Base-by-base conservation (phyloP, 768 basidiomycete species). In the Pleurotus djamor region DNA sequence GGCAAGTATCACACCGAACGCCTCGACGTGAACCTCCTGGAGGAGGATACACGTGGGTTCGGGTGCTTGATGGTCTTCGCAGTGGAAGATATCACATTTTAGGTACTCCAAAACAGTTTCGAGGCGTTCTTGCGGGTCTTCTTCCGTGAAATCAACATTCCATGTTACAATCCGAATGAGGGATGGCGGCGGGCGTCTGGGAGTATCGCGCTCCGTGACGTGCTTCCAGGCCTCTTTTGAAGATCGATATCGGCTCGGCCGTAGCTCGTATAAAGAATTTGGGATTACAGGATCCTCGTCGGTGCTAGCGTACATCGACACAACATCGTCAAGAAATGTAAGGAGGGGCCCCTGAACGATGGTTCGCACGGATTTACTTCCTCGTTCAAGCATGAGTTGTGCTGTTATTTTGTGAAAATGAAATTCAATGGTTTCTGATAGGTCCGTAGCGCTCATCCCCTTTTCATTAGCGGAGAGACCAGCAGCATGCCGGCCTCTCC, bases 31-130 rank as follows among this genome's bases (percentile, higher is more conserved):
- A 32, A 92, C 82, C 69, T 92, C 91, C 69, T 92, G 91, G 63
- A 92, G 70, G 63, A 92, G 72, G 60, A 92, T 80, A 52, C 82
- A 79, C 66, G 83, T 86, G 13, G 87, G 83, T 58, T 76, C 76
- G 0, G 85, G 86, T 13, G 75, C 77, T 58, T 78, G 76, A 1
- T 73, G 73, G 5, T 69, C 67, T 61, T 74, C 71, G 67, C 81
- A 82, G 50, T 67, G 63, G 61, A 91, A 77, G 3, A 86, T 77
- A 2, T 81, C 76, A 36, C 72, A 68, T 65, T 83, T 79, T 61
- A 91, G 76, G 67, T 89, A 77, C 12, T 79, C 72, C 59, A 92
- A 74, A 14, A 78, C 79, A 3, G 76, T 69, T 0, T 59, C 61
- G 36, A 88, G 74, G 5, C 90, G 83, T 58, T 74, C 74, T 45